These are phyloP conservation scores for Scutellaria galericulata DNA, from an alignment of 257 asterid genomes.

Conservation along the genomic window DNA sequence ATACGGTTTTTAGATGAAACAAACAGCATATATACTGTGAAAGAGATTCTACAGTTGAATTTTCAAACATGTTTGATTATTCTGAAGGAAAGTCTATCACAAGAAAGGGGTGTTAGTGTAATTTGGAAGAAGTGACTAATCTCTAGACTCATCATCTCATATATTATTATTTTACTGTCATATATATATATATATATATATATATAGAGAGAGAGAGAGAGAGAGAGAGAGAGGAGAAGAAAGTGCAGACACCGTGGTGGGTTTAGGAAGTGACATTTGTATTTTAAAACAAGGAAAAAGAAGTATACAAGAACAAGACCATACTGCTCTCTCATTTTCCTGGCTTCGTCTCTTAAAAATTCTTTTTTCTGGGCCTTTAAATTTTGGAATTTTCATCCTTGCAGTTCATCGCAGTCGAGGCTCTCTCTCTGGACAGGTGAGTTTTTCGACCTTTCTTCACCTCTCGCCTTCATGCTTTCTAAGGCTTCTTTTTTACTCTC, in stretches of 20 bases:
- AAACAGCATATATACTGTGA: neutral
- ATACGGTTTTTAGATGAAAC: neutral
- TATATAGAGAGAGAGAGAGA: neutral
- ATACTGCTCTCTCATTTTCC: constrained; percentile 34
- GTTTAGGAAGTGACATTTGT: constrained; percentile 69
- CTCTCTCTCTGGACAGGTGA: constrained; percentile 30
- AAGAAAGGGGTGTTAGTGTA: constrained; percentile 6
- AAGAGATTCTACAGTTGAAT: neutral
- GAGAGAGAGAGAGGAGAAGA: neutral
- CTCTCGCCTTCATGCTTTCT: neutral
- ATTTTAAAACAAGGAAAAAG: constrained; percentile 31
- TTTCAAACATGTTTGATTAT: constrained; percentile 20
- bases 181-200: neutral
- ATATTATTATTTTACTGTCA: neutral
- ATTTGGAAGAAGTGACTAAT: neutral
- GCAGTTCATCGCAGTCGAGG: constrained; percentile 35
- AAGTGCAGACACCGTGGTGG: constrained; percentile 51
- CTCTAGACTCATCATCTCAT: constrained; percentile 21
- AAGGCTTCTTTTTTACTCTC: neutral
- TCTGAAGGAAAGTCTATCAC: neutral
- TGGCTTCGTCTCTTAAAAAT: constrained; percentile 30
- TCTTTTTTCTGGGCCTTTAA: constrained; percentile 32
- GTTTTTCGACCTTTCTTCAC: constrained; percentile 28
- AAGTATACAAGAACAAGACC: neutral
- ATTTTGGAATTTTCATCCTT: constrained; percentile 15